Evolutionary conservation across 1,284 basidiomycete species (phyloP).

Genomic region (Marasmius oreades): DNA sequence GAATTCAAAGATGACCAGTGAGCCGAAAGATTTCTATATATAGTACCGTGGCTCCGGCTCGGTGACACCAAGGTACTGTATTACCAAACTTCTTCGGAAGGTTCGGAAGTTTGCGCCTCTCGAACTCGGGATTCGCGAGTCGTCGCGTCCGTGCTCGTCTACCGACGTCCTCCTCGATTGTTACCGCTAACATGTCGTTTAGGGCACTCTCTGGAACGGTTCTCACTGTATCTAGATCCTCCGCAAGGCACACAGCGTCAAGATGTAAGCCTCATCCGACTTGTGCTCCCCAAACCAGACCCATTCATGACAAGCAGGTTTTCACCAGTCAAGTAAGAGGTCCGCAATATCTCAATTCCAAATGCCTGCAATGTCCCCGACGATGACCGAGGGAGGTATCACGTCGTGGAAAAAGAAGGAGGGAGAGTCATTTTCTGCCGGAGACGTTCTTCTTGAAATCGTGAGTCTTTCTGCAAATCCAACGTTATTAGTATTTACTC

Average conservation of each 20-base stretch:
- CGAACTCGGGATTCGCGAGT: not conserved
- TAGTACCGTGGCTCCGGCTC: too few species aligned
- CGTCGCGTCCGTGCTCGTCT: not conserved
- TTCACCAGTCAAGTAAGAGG: slow-evolving; percentile 55
- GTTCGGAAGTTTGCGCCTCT: not conserved
- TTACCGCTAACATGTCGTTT: slow-evolving; percentile 24
- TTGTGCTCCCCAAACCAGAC: too few species aligned
- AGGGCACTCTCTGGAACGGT: slow-evolving; percentile 17
- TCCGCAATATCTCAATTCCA: slow-evolving; percentile 66
- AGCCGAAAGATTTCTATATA: too few species aligned
- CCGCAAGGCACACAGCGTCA: not conserved
- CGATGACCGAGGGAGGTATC: slow-evolving; percentile 98
- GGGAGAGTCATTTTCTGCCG: slow-evolving; percentile 80
- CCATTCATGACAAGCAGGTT: slow-evolving; percentile 46
- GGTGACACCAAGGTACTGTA: too few species aligned
- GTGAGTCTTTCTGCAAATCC: slow-evolving; percentile 45
- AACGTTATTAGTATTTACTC: slow-evolving; percentile 6
- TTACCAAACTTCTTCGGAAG: too few species aligned
- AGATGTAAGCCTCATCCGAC: slow-evolving; percentile 2
- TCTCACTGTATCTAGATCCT: not conserved
- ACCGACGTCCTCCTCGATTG: not conserved
- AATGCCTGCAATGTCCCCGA: slow-evolving; percentile 98
- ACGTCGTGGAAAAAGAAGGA: slow-evolving; percentile 90
- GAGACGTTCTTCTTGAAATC: slow-evolving; percentile 93
- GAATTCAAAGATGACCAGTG: too few species aligned